Conservation (phyloP, 306 rosid species). For the Lathyrus sativus region DNA sequence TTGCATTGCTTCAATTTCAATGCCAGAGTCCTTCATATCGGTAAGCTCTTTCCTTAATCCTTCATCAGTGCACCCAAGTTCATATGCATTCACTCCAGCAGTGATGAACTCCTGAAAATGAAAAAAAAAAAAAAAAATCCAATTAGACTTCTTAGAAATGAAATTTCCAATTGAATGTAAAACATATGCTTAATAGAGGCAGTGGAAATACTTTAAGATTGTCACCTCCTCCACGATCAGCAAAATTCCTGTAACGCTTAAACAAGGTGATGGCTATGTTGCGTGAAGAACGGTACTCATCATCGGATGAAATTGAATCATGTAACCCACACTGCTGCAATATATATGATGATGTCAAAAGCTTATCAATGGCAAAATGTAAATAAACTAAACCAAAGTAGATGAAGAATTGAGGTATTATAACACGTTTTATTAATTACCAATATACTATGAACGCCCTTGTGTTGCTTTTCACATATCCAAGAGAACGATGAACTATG, state of each 20-base stretch:
- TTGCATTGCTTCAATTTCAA: constrained; percentile 79
- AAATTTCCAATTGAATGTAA: too few relatives aligned
- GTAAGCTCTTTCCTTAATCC: constrained; percentile 84
- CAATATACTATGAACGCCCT: constrained; percentile 48
- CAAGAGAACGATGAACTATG: constrained; percentile 51
- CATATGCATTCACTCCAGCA: constrained; percentile 98
- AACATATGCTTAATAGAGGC: not conserved
- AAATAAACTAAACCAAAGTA: not conserved
- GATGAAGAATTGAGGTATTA: not conserved
- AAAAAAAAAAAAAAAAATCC: not conserved
- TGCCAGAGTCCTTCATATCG: constrained; percentile 75
- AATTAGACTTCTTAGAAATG: too few relatives aligned
- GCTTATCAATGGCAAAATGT: too few relatives aligned
- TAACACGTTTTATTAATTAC: too few relatives aligned
- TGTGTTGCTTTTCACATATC: constrained; percentile 59
- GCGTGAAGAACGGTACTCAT: constrained; percentile 90
- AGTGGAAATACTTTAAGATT: constrained; percentile 73
- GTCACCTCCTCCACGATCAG: constrained; percentile 92
- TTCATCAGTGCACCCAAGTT: constrained; percentile 94
- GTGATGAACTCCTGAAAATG: constrained; percentile 75
- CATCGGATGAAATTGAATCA: constrained; percentile 68
- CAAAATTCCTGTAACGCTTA: constrained; percentile 74
- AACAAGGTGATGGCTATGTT: constrained; percentile 93
- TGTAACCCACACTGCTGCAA: constrained; percentile 69
- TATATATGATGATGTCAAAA: too few relatives aligned